phyloP scores from a whole-genome alignment of 2,329 filamentous ascomycete species.

The Ramichloridium luteum region DNA sequence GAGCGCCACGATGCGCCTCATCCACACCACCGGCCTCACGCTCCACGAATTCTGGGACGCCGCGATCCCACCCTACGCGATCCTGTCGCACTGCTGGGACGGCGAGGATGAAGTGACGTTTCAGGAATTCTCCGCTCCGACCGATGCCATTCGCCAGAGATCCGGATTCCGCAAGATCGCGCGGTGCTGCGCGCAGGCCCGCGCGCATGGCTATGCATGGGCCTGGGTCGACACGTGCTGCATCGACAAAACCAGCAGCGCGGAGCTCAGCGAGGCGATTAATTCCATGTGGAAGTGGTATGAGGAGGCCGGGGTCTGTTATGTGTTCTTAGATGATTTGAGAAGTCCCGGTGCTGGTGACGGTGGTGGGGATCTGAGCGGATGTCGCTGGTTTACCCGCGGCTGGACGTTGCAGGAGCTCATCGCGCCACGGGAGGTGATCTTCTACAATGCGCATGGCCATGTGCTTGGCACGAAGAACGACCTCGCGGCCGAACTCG shows the following conservation, averaged over 20 bases:
- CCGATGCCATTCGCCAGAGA: no score
- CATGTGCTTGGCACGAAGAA: slow-evolving; percentile 6
- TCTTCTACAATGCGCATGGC: slow-evolving; percentile 5
- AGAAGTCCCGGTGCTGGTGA: no score
- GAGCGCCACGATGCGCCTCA: slow-evolving; percentile 9
- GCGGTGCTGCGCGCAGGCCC: slow-evolving; percentile 3
- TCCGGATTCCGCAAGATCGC: no score
- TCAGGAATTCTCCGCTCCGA: slow-evolving; percentile 5
- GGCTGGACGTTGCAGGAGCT: slow-evolving; percentile 9
- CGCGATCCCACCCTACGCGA: slow-evolving; percentile 6
- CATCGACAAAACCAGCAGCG: slow-evolving; percentile 12
- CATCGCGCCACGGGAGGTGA: slow-evolving; percentile 6
- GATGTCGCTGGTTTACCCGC: no score
- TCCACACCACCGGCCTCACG: slow-evolving; percentile 4
- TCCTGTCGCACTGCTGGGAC: slow-evolving; percentile 8
- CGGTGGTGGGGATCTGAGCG: no score
- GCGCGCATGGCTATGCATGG: slow-evolving; percentile 5
- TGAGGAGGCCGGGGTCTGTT: slow-evolving; percentile 9
- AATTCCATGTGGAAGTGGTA: slow-evolving; percentile 16
- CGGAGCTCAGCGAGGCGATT: slow-evolving; percentile 12
- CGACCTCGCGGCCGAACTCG: slow-evolving; percentile 2
- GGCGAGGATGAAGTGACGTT: slow-evolving; percentile 4
- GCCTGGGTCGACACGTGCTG: slow-evolving; percentile 15
- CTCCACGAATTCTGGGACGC: slow-evolving; percentile 6
- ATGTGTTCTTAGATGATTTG: slow-evolving; percentile 9